Percentiles rank a stretch among this genome's conserved stretches.
Evolutionary conservation across 176 grass and related monocot genomes (phyloP).

Genomic region (Zizania latifolia): DNA sequence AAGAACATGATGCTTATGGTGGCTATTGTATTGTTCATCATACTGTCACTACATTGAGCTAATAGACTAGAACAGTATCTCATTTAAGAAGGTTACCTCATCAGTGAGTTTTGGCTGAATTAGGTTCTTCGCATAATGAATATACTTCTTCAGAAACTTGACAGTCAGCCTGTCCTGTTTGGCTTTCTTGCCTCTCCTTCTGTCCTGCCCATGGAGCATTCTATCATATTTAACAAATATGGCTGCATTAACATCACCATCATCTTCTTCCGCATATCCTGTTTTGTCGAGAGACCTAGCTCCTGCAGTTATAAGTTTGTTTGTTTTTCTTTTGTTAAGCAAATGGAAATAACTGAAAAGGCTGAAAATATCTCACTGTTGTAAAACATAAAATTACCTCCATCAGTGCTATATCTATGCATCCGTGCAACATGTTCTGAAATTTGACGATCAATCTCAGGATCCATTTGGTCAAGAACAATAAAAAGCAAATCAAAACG

Average conservation of each 20-base stretch:
- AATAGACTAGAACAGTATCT: background rate
- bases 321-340: slow-evolving; percentile 3
- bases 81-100: slow-evolving; percentile 53
- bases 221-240: slow-evolving; percentile 96
- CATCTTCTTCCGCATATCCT: slow-evolving; percentile 84
- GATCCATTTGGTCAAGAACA: slow-evolving; percentile 99
- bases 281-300: slow-evolving; percentile 50
- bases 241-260: slow-evolving; percentile 61
- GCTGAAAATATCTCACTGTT: slow-evolving; percentile 9
- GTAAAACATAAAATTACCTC: slow-evolving; percentile 48
- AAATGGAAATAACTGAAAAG: background rate
- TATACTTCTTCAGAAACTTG: slow-evolving; percentile 98
- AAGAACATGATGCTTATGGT: background rate
- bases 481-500: slow-evolving; percentile 99
- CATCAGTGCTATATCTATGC: slow-evolving; percentile 94
- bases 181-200: slow-evolving; percentile 69
- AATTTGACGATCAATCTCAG: slow-evolving; percentile 92
- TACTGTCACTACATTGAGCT: background rate
- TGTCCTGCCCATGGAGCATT: slow-evolving; percentile 93
- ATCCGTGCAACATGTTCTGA: slow-evolving; percentile 89
- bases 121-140: slow-evolving; percentile 92
- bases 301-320: slow-evolving; percentile 33
- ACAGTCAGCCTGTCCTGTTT: slow-evolving; percentile 84
- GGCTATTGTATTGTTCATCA: background rate
- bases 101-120: slow-evolving; percentile 92